Conservation (phyloP, 148 eudicot genomes). For the Dianthus caryophyllus region DNA sequence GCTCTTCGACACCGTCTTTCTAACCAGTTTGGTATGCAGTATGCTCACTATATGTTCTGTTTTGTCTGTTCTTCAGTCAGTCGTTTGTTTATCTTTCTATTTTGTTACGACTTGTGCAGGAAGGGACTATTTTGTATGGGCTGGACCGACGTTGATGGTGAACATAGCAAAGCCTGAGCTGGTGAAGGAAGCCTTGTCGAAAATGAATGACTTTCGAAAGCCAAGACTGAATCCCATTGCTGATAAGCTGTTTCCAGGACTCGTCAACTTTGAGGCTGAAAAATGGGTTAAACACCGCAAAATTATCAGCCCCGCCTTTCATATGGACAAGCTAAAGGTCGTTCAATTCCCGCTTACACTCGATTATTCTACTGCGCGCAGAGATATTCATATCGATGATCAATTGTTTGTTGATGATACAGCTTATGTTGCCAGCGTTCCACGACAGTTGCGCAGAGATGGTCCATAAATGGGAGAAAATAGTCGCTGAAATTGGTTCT, state of each 20-base stretch:
- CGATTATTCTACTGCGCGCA: no score
- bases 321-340: conserved; percentile 20
- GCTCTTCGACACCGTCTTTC: conserved; percentile 17
- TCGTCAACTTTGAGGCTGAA: conserved; percentile 13
- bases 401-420: neutral
- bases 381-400: no score
- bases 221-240: neutral
- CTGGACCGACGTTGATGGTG: conserved; percentile 16
- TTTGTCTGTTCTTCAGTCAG: no score
- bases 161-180: conserved; percentile 13
- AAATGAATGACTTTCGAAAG: conserved; percentile 12
- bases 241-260: conserved; percentile 13
- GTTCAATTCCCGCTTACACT: no score
- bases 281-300: conserved; percentile 25
- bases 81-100: no score
- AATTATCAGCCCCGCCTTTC: conserved; percentile 25
- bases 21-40: conserved; percentile 12
- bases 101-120: neutral
- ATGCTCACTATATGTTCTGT: no score
- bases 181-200: conserved; percentile 17
- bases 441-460: conserved; percentile 26
- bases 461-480: conserved; percentile 26
- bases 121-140: conserved; percentile 20
- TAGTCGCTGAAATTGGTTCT: conserved; percentile 14
- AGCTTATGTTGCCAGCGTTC: conserved; percentile 34